Base-by-base conservation (phyloP, 371 early-diverging fungal genomes). In the Vairimorpha necatrix region DNA sequence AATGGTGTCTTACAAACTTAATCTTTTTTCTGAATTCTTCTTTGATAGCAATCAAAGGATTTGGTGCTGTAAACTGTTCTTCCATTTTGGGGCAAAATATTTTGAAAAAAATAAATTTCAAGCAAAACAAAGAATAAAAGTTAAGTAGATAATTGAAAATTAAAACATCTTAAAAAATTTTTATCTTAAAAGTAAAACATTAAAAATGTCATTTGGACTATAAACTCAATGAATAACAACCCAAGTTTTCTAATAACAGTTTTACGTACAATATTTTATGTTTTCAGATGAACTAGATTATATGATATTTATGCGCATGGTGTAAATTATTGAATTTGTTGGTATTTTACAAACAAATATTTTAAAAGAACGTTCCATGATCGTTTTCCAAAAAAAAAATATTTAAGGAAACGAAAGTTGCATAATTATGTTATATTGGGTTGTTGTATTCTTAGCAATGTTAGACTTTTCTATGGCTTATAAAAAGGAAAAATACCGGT, bases 1-100 rank as follows among this genome's bases (percentile, higher is more conserved):
- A 93, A 87, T 99, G 98, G 88, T 93, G 92, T 84, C 99, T 93
- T 87, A 88, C 89, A 90, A 99, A 99, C 82, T 92, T 92, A 87
- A 93, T 93, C 91, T 99, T 98, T 92, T 95, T 94, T 66, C 69
- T 74, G 65, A 76, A 78, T 48, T 72, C 50, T 24, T 74, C 65
- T 36, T 67, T 71, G 24, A 66, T 72, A 32, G 33, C 42, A 54
- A 79, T 30, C 4, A 79, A 34, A 33, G 80, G 77, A 16, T 76
- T 76, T 63, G 69, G 28, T n/a, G 34, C 39, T 14, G 62, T 60
- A 47, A 68, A 68, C 20, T 48, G 38, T 38, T 67, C 48, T 39
- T 60, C 53, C 69, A 69, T 67, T 47, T 65, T 33, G 33, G 66
- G 61, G 48, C 20, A 67, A 61, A 58, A 61, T 63, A 63, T 74